A percentile compares a stretch with the other conserved stretches of the same genome.
These are phyloP conservation scores for Trametes versicolor DNA, from an alignment of 1,284 basidiomycete genomes.

Conservation along the genomic window DNA sequence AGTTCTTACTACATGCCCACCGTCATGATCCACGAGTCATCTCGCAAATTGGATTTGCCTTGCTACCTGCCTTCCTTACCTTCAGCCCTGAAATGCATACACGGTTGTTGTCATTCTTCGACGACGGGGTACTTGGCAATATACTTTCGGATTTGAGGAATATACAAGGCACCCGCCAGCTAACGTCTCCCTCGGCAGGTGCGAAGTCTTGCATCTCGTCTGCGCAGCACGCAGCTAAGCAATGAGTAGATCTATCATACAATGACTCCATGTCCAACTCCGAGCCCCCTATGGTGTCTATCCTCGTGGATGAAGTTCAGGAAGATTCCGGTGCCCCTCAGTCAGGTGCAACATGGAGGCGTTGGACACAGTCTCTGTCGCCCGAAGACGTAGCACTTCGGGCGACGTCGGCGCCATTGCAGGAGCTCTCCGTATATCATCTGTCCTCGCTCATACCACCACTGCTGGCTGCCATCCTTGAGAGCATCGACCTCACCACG, in stretches of 20 bases:
- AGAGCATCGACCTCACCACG: conserved; percentile 55
- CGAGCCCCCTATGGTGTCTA: conserved; percentile 59
- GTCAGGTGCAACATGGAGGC: conserved; percentile 42
- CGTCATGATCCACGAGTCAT: conserved; percentile 60
- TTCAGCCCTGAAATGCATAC: conserved; percentile 67
- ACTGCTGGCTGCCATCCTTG: conserved; percentile 67
- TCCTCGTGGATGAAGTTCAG: conserved; percentile 64
- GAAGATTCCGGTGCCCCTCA: conserved; percentile 43
- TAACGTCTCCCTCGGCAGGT: conserved; percentile 33
- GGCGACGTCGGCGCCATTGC: conserved; percentile 67
- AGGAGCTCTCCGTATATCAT: conserved; percentile 63
- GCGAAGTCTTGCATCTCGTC: conserved; percentile 14
- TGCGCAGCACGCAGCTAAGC: conserved; percentile 18
- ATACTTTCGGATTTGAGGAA: conserved; percentile 57
- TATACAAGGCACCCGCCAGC: conserved; percentile 47
- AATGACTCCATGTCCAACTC: conserved; percentile 26
- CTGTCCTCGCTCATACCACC: conserved; percentile 68
- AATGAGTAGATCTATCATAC: conserved; percentile 34
- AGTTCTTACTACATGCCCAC: conserved; percentile 64
- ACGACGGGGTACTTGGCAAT: conserved; percentile 61
- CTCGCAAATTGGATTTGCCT: conserved; percentile 66
- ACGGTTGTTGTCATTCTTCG: conserved; percentile 70
- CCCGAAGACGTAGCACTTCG: conserved; percentile 44
- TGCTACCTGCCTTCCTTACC: conserved; percentile 74
- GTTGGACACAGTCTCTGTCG: conserved; percentile 42